Percentiles rank a stretch among this genome's conserved stretches.
phyloP scores from a whole-genome alignment of 129 eudicot genomes.

The Chrysanthemum seticuspe region DNA sequence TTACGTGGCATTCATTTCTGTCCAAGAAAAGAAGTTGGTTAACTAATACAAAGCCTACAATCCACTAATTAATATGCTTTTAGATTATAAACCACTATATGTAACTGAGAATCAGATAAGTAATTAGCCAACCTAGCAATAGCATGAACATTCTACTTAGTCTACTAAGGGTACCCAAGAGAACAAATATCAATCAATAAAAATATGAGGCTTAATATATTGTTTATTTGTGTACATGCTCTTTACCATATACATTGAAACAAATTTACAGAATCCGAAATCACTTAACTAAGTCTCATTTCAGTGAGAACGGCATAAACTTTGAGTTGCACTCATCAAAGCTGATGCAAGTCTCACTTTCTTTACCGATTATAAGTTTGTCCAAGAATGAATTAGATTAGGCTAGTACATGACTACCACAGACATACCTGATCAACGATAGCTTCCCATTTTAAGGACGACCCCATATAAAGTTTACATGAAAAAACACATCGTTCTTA shows the following conservation, averaged over 20 bases:
- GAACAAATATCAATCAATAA: too few relatives aligned
- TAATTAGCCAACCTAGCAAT: too few relatives aligned
- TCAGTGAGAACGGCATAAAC: not conserved
- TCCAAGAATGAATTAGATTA: constrained; percentile 23
- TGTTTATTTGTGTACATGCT: not conserved
- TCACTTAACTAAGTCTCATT: not conserved
- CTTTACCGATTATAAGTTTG: not conserved
- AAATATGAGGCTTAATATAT: not conserved
- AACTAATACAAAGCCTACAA: too few relatives aligned
- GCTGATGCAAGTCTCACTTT: not conserved
- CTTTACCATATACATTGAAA: not conserved
- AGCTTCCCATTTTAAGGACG: not conserved
- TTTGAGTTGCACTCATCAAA: not conserved
- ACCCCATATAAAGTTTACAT: not conserved
- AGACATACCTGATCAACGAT: not conserved
- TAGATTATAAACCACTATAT: too few relatives aligned
- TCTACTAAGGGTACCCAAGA: too few relatives aligned
- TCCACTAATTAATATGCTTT: too few relatives aligned
- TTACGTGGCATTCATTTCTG: too few relatives aligned
- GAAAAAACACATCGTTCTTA: not conserved
- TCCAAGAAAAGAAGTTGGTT: too few relatives aligned
- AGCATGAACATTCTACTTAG: too few relatives aligned
- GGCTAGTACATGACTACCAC: not conserved
- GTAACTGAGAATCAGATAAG: too few relatives aligned
- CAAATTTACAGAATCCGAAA: not conserved